These are phyloP conservation scores for Leccinum solheimii DNA, from an alignment of 1,284 basidiomycete genomes.

Conservation along the genomic window DNA sequence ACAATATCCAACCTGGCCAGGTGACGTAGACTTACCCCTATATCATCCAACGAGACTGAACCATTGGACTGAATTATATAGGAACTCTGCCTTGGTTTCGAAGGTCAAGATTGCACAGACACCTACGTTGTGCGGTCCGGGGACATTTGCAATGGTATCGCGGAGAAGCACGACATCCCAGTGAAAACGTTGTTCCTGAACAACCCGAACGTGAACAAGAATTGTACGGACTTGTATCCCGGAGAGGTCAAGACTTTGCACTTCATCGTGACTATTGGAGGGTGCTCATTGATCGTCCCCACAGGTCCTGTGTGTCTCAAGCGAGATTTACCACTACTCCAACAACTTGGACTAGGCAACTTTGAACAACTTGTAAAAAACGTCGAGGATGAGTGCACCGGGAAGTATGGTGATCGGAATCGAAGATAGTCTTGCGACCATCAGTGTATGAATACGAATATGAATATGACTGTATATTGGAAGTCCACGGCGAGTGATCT, in stretches of 20 bases:
- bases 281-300: not conserved
- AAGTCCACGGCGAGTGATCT: not conserved
- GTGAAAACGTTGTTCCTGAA: constrained; percentile 45
- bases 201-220: constrained; percentile 53
- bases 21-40: constrained; percentile 11
- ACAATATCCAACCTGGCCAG: constrained; percentile 38
- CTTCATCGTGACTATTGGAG: not conserved
- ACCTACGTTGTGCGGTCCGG: constrained; percentile 40
- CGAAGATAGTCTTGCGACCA: not conserved
- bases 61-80: constrained; percentile 3
- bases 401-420: not conserved
- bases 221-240: constrained; percentile 50
- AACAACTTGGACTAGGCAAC: not conserved
- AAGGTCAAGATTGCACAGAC: constrained; percentile 45
- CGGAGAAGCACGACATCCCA: constrained; percentile 37
- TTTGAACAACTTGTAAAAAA: constrained; percentile 1
- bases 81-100: constrained; percentile 45
- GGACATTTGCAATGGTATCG: constrained; percentile 45
- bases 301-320: constrained; percentile 30
- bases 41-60: not conserved
- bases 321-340: constrained; percentile 15
- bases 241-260: constrained; percentile 33
- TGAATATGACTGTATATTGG: not conserved
- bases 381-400: not conserved
- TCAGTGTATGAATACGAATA: not conserved